phyloP scores from a whole-genome alignment of 1,139 yeast genomes.

The Debaryomyces nepalensis region DNA sequence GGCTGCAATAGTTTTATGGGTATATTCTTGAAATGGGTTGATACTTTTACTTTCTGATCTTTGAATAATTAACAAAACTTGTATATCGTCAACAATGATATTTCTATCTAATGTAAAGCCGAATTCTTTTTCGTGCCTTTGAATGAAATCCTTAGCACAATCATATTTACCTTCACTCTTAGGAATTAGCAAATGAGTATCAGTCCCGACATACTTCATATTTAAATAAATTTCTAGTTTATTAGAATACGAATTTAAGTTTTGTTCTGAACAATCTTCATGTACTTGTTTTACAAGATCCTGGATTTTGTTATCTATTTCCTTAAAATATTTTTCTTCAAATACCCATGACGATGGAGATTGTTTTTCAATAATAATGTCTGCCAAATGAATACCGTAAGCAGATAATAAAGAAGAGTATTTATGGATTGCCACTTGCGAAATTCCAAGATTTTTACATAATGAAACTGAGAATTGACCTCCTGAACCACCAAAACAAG shows the following conservation, averaged over 20 bases:
- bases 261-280: slow-evolving; percentile 23
- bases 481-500: slow-evolving; percentile 64
- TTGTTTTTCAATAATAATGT: slow-evolving; percentile 60
- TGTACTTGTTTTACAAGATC: slow-evolving; percentile 20
- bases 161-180: slow-evolving; percentile 17
- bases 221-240: slow-evolving; percentile 61
- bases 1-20: slow-evolving; percentile 7
- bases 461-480: slow-evolving; percentile 62
- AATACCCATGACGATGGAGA: slow-evolving; percentile 41
- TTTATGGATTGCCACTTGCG: slow-evolving; percentile 51
- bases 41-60: slow-evolving; percentile 18
- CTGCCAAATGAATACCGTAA: slow-evolving; percentile 60
- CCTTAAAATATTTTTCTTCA: slow-evolving; percentile 14
- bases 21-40: slow-evolving; percentile 26
- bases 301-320: slow-evolving; percentile 31
- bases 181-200: slow-evolving; percentile 69
- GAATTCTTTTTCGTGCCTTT: slow-evolving; percentile 26
- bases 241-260: slow-evolving; percentile 26
- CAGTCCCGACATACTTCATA: slow-evolving; percentile 75
- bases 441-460: slow-evolving; percentile 52
- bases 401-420: slow-evolving; percentile 60
- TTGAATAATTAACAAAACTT: slow-evolving; percentile 42
- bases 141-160: slow-evolving; percentile 21
- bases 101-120: slow-evolving; percentile 31
- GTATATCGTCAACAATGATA: slow-evolving; percentile 70